phyloP scores from a whole-genome alignment of 345 rosid genomes.

The Eucalyptus caleyi region DNA sequence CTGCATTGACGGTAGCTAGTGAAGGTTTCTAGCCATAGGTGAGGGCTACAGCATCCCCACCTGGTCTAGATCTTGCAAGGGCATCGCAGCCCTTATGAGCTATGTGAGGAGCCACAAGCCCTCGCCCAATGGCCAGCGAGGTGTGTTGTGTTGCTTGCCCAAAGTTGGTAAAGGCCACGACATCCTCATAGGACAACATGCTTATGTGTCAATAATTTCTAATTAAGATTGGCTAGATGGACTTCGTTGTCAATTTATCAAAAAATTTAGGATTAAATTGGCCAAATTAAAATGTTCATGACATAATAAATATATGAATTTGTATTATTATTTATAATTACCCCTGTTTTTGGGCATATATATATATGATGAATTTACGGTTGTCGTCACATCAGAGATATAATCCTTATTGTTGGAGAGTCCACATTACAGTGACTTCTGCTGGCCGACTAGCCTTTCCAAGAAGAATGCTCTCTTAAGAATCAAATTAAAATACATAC shows the following conservation, averaged over 20 bases:
- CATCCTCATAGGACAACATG: accelerated
- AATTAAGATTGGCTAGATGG: accelerated
- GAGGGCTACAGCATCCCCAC: accelerated
- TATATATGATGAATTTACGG: neutral
- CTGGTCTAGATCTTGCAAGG: neutral
- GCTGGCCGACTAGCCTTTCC: neutral
- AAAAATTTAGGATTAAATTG: no score
- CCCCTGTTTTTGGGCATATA: neutral
- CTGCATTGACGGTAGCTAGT: accelerated
- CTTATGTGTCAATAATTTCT: accelerated
- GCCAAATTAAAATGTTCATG: no score
- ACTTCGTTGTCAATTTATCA: no score
- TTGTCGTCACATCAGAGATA: neutral
- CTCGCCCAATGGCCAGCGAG: accelerated
- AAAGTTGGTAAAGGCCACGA: neutral
- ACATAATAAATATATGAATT: neutral
- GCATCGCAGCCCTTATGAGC: no score
- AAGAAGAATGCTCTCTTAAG: neutral
- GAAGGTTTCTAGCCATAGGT: no score
- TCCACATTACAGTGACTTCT: neutral
- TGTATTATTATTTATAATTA: no score
- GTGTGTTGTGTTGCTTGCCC: no score
- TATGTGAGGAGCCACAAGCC: neutral
- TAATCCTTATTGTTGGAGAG: neutral
- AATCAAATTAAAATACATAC: neutral